These are phyloP conservation scores for Ambrosia artemisiifolia DNA, from an alignment of 129 eudicot genomes.

Conservation along the genomic window DNA sequence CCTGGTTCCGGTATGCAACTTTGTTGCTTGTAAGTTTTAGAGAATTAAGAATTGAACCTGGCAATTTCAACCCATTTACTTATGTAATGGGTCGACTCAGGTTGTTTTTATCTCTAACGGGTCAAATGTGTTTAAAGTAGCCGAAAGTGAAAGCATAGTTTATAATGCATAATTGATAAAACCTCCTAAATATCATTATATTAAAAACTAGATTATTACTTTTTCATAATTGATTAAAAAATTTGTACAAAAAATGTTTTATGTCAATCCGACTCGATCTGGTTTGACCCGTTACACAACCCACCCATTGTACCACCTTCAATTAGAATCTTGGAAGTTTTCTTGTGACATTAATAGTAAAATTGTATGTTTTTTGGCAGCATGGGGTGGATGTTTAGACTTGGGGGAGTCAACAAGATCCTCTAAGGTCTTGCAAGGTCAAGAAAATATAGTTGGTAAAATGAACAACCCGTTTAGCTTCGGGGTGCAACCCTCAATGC, in stretches of 20 bases:
- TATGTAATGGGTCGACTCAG: background rate
- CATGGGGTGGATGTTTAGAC: conserved; percentile 68
- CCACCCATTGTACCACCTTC: background rate
- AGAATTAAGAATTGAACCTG: background rate
- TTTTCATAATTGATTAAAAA: too few relatives aligned
- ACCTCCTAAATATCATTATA: background rate
- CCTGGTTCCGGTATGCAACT: conserved; percentile 38
- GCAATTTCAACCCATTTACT: background rate
- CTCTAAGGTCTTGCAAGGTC: conserved; percentile 99
- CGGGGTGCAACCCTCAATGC: conserved; percentile 44
- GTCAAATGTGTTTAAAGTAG: conserved; percentile 1
- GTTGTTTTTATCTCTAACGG: background rate
- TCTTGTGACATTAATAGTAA: conserved; percentile 11
- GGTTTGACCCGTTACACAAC: background rate
- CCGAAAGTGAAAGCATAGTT: background rate
- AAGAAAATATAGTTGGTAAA: conserved; percentile 81
- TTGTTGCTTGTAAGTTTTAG: background rate
- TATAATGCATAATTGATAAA: background rate
- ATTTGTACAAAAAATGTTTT: too few relatives aligned
- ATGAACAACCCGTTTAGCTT: conserved; percentile 50
- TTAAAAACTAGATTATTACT: background rate
- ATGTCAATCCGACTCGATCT: background rate
- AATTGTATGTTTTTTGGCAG: conserved; percentile 32
- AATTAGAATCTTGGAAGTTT: background rate
- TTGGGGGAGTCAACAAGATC: conserved; percentile 85